phyloP scores from a whole-genome alignment of 495 filamentous ascomycete genomes.

The Penicillium manginii region DNA sequence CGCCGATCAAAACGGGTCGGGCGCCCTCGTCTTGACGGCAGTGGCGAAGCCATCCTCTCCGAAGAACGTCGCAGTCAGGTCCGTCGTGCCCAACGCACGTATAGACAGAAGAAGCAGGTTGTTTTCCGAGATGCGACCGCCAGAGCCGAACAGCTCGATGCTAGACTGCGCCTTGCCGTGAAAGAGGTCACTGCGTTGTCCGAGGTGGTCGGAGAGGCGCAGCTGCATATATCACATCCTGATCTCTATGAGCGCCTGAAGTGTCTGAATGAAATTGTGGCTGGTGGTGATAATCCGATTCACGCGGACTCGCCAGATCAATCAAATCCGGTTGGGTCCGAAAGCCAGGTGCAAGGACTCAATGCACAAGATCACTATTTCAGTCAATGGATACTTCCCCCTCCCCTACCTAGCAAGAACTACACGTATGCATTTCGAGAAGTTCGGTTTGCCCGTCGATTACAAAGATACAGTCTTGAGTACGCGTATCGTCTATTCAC shows the following conservation, averaged over 20 bases:
- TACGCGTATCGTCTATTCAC: not conserved
- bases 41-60: not conserved
- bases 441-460: not conserved
- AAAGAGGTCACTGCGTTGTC: not conserved
- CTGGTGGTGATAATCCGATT: not conserved
- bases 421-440: constrained; percentile 1
- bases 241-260: not conserved
- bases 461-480: constrained; percentile 3
- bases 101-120: not conserved
- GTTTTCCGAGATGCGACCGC: not conserved
- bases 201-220: not conserved
- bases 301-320: too few relatives aligned
- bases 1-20: not conserved
- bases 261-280: not conserved
- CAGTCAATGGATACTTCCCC: not conserved
- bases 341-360: not conserved
- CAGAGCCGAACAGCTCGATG: not conserved
- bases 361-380: not conserved
- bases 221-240: not conserved
- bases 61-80: not conserved
- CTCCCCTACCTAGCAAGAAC: not conserved
- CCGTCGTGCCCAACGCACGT: constrained; percentile 1
- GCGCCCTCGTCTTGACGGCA: not conserved
- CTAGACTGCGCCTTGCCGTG: not conserved
- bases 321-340: not conserved